Evolutionary conservation across 768 basidiomycete species (phyloP).

Genomic region (Mycena vulgaris): DNA sequence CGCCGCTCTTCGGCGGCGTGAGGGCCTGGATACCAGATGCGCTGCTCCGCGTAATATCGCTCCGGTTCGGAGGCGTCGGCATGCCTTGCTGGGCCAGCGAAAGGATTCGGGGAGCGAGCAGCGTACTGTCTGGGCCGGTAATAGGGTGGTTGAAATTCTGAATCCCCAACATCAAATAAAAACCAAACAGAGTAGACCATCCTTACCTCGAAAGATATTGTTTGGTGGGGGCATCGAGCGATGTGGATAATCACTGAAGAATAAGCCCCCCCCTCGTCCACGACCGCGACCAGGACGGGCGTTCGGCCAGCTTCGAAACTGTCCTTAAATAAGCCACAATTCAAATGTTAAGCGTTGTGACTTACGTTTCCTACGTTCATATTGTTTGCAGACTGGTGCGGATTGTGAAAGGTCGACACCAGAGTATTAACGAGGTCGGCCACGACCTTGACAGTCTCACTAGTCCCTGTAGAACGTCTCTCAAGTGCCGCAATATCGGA

Average conservation of each 20-base stretch:
- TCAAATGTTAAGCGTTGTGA: neutral
- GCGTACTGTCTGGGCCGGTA: constrained; percentile 10
- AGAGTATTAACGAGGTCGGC: constrained; percentile 11
- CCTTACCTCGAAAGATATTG: constrained; percentile 8
- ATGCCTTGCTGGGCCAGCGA: neutral
- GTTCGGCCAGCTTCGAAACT: neutral
- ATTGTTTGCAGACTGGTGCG: neutral
- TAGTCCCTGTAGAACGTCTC: neutral
- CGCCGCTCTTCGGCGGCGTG: neutral
- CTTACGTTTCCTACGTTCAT: neutral
- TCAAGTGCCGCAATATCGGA: neutral
- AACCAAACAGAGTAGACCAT: no score
- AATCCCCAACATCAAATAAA: neutral
- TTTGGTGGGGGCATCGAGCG: constrained; percentile 2
- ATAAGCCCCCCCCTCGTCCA: neutral
- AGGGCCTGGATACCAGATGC: constrained; percentile 19
- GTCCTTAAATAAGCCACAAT: neutral
- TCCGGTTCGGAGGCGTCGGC: neutral
- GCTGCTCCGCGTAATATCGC: neutral
- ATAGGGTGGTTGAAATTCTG: neutral
- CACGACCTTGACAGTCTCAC: neutral
- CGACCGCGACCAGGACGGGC: constrained; percentile 13
- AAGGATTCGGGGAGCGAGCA: neutral
- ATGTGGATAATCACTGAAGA: neutral
- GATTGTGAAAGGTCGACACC: constrained; percentile 12